Conservation (phyloP, 2,329 filamentous ascomycete species). For the Lizonia empirigonia region DNA sequence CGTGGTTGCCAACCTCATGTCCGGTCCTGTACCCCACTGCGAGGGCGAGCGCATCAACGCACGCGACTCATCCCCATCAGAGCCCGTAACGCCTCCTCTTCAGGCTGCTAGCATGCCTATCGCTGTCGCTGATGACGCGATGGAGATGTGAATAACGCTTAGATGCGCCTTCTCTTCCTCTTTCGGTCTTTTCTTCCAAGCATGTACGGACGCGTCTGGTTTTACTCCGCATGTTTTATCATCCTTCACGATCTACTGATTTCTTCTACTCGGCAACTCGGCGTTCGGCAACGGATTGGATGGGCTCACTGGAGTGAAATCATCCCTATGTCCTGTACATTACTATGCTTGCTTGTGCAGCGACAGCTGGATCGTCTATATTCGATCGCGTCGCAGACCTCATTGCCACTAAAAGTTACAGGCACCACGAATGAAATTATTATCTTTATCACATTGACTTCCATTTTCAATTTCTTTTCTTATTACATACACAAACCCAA, state of each 20-base stretch:
- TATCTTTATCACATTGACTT: not conserved
- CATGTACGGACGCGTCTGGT: conserved; percentile 31
- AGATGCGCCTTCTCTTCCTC: conserved; percentile 16
- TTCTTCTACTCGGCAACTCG: conserved; percentile 36
- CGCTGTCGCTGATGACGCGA: conserved; percentile 37
- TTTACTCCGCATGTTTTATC: conserved; percentile 30
- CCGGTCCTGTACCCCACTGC: conserved; percentile 43
- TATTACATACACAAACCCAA: too few species aligned
- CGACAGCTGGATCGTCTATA: conserved; percentile 44
- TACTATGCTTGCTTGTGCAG: conserved; percentile 34
- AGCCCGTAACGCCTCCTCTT: conserved; percentile 29
- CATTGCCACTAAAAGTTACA: conserved; percentile 17
- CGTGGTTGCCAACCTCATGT: conserved; percentile 45
- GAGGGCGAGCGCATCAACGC: conserved; percentile 48
- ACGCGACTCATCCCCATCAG: conserved; percentile 43
- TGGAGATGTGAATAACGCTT: conserved; percentile 41
- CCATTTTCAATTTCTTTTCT: too few species aligned
- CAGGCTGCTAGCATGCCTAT: conserved; percentile 27
- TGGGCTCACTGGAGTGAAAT: conserved; percentile 36
- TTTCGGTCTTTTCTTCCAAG: conserved; percentile 22
- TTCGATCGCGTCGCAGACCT: conserved; percentile 41
- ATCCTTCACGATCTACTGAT: conserved; percentile 33
- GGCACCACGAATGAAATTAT: conserved; percentile 12
- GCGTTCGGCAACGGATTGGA: conserved; percentile 42
- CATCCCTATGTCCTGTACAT: conserved; percentile 42